Percentiles rank a stretch among this genome's conserved stretches.
These are phyloP conservation scores for Alternaria atra DNA, from an alignment of 2,329 filamentous ascomycete genomes.

Conservation along the genomic window DNA sequence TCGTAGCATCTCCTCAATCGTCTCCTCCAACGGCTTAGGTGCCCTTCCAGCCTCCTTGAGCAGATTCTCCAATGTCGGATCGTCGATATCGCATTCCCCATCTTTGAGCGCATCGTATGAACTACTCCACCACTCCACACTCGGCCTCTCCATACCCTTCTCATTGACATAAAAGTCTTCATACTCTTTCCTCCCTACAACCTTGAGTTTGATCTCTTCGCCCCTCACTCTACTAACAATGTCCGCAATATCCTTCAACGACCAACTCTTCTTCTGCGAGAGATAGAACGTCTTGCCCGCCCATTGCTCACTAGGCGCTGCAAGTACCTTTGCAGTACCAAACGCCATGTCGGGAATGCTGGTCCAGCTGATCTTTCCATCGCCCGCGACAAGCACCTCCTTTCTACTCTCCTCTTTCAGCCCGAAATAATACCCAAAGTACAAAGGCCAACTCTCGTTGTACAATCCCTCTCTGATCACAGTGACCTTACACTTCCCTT, in stretches of 20 bases:
- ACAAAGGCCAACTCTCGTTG: conserved; percentile 59
- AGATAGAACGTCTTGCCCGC: conserved; percentile 53
- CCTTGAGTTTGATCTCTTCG: conserved; percentile 46
- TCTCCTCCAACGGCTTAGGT: conserved; percentile 52
- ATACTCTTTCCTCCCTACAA: conserved; percentile 52
- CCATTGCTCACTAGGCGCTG: conserved; percentile 42
- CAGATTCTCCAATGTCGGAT: conserved; percentile 52
- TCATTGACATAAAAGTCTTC: conserved; percentile 53
- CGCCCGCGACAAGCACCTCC: conserved; percentile 54
- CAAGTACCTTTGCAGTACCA: conserved; percentile 53
- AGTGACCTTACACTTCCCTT: conserved; percentile 39
- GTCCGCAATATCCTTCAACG: conserved; percentile 40
- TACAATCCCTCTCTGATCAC: conserved; percentile 57
- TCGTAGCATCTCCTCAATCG: conserved; percentile 53
- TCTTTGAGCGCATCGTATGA: conserved; percentile 56
- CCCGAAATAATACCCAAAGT: conserved; percentile 55
- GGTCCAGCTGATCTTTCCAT: conserved; percentile 56
- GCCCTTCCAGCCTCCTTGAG: conserved; percentile 46
- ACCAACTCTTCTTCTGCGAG: conserved; percentile 39
- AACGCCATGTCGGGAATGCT: conserved; percentile 55
- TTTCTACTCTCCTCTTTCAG: conserved; percentile 46
- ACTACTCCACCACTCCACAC: conserved; percentile 58
- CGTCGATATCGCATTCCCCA: conserved; percentile 55
- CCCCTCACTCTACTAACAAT: conserved; percentile 40
- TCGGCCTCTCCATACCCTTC: conserved; percentile 45